phyloP scores from a whole-genome alignment of 1,284 basidiomycete species.

The Cryptococcus neoformans region DNA sequence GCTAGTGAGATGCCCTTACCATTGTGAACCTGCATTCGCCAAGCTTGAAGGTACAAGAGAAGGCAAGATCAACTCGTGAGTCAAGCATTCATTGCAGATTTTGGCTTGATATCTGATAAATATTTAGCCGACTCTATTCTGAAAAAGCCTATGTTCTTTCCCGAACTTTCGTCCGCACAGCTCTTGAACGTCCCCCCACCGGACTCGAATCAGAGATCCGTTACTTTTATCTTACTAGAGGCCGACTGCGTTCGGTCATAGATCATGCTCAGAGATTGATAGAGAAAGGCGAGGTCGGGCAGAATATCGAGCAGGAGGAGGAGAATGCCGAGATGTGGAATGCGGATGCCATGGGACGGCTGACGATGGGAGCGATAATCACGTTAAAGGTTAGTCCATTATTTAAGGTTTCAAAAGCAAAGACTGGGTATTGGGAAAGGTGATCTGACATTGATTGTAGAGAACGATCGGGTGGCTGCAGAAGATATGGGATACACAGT shows the following conservation, averaged over 20 bases:
- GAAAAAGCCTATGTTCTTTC: conserved; percentile 92
- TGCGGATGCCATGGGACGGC: conserved; percentile 63
- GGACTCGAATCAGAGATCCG: conserved; percentile 69
- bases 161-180: conserved; percentile 79
- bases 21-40: conserved; percentile 85
- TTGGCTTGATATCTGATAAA: neutral
- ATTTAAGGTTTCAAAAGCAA: neutral
- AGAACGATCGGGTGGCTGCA: conserved; percentile 30
- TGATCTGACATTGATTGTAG: conserved; percentile 3
- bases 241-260: conserved; percentile 66
- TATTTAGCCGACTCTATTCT: conserved; percentile 31
- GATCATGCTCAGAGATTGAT: conserved; percentile 63
- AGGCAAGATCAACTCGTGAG: conserved; percentile 66
- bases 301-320: conserved; percentile 49
- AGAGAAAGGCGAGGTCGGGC: conserved; percentile 52
- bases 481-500: conserved; percentile 10
- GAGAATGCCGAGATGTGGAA: conserved; percentile 49
- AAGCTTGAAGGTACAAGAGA: conserved; percentile 85
- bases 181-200: conserved; percentile 70
- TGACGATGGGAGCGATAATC: conserved; percentile 78
- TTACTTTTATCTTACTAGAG: conserved; percentile 67
- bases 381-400: conserved; percentile 53
- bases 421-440: neutral
- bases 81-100: conserved; percentile 33
- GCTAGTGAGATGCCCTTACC: conserved; percentile 89